A percentile compares a stretch with the other conserved stretches of the same genome.
Conservation (phyloP, 176 grass and related monocot genomes). For the Ampelocalamus luodianensis region DNA sequence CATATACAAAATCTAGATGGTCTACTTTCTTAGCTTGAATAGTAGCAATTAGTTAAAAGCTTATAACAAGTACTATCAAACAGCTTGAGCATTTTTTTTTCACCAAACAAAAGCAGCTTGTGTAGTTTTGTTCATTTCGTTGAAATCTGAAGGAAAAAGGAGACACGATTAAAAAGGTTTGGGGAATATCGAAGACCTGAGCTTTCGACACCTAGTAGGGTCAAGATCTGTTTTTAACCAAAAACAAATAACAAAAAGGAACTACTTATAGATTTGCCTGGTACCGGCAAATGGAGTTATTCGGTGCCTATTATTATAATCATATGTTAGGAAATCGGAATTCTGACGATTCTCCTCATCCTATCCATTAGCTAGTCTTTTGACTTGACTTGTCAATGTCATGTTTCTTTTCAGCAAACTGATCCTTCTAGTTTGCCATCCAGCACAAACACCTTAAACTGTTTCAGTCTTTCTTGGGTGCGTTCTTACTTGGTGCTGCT, state of each 20-base stretch:
- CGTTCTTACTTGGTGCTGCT: not conserved
- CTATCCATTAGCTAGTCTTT: slow-evolving; percentile 17
- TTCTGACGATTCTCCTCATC: slow-evolving; percentile 34
- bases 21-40: not conserved
- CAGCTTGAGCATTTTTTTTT: not conserved
- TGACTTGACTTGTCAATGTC: slow-evolving; percentile 34
- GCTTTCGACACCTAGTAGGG: slow-evolving; percentile 3
- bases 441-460: slow-evolving; percentile 6
- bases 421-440: slow-evolving; percentile 10
- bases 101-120: not conserved
- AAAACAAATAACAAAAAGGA: slow-evolving; percentile 18
- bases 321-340: slow-evolving; percentile 35
- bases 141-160: not conserved
- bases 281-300: slow-evolving; percentile 10
- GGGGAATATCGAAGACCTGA: not conserved
- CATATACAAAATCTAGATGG: not conserved
- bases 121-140: not conserved
- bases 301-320: slow-evolving; percentile 22
- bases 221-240: slow-evolving; percentile 20
- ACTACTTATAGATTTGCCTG: slow-evolving; percentile 18
- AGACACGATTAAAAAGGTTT: not conserved
- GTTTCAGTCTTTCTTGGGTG: slow-evolving; percentile 1
- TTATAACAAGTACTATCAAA: not conserved
- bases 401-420: slow-evolving; percentile 45
- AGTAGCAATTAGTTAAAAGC: not conserved